Evolutionary conservation across 345 rosid species (phyloP).

Genomic region (Populus simonii): DNA sequence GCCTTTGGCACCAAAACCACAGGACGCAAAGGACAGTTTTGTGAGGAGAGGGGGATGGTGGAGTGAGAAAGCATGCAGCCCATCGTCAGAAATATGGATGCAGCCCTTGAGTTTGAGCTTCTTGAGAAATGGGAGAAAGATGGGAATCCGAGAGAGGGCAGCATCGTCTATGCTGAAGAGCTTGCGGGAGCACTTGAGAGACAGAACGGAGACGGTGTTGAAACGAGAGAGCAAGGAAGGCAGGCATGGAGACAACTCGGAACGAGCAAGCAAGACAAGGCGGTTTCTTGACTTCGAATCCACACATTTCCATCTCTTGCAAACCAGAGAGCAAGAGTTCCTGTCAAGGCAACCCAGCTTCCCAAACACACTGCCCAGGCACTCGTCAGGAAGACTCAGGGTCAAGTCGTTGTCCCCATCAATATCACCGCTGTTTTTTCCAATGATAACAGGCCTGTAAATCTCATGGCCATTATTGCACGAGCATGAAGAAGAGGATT

Average conservation of each 20-base stretch:
- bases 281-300: constrained; percentile 30
- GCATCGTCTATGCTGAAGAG: constrained; percentile 32
- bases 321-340: constrained; percentile 34
- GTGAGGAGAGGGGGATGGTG: constrained; percentile 24
- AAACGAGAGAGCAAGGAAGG: constrained; percentile 39
- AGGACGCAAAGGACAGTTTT: constrained; percentile 36
- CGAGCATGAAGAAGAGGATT: constrained; percentile 3
- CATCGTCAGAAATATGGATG: constrained; percentile 34
- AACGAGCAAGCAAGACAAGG: constrained; percentile 26
- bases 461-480: neutral
- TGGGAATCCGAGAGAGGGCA: constrained; percentile 22
- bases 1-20: constrained; percentile 36
- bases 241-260: constrained; percentile 27
- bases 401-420: constrained; percentile 13
- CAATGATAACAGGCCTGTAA: neutral
- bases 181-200: constrained; percentile 50
- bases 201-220: constrained; percentile 33
- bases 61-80: constrained; percentile 30
- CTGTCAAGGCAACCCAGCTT: constrained; percentile 27
- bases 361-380: constrained; percentile 30
- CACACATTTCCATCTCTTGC: constrained; percentile 35
- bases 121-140: constrained; percentile 25
- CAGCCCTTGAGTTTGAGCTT: constrained; percentile 48
- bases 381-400: constrained; percentile 25
- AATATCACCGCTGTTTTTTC: neutral